Conservation (phyloP, 2,329 filamentous ascomycete species). For the Alternaria gansuensis region DNA sequence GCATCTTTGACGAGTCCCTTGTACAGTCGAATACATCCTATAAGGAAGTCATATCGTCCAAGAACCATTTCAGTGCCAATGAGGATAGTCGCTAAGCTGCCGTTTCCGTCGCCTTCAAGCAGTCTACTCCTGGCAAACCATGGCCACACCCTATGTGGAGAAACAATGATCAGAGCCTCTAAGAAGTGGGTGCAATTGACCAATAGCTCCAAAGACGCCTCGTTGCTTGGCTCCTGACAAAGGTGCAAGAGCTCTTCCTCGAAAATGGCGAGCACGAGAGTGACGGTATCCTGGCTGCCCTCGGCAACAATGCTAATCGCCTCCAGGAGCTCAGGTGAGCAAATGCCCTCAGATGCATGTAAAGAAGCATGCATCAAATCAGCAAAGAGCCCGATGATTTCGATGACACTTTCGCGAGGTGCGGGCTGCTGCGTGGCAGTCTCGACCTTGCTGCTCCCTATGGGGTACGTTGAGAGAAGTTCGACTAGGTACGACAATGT, state of each 20-base stretch:
- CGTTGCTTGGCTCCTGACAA: conserved; percentile 63
- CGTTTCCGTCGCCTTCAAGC: conserved; percentile 77
- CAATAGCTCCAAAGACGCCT: conserved; percentile 71
- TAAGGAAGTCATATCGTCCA: conserved; percentile 79
- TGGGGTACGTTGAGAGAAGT: conserved; percentile 72
- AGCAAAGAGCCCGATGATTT: conserved; percentile 77
- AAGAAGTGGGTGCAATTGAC: conserved; percentile 84
- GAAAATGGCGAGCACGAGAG: conserved; percentile 83
- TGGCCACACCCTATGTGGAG: conserved; percentile 88
- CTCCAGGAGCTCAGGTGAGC: conserved; percentile 43
- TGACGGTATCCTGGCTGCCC: conserved; percentile 75
- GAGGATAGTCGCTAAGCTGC: conserved; percentile 79
- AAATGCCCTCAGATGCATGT: conserved; percentile 39
- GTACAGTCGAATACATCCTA: conserved; percentile 77
- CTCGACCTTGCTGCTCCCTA: conserved; percentile 62
- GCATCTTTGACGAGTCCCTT: conserved; percentile 78
- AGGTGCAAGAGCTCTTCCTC: conserved; percentile 69
- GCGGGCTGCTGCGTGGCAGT: conserved; percentile 59
- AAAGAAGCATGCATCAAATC: conserved; percentile 66
- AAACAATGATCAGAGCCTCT: conserved; percentile 72
- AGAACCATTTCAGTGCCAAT: conserved; percentile 82
- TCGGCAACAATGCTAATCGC: conserved; percentile 53
- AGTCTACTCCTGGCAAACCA: conserved; percentile 83
- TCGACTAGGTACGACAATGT: conserved; percentile 81
- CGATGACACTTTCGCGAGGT: conserved; percentile 70